Evolutionary conservation across 139 green algal genomes (phyloP), one percentile per base, ranked within the genome.

Genomic region (Mesotaenium endlicherianum): DNA sequence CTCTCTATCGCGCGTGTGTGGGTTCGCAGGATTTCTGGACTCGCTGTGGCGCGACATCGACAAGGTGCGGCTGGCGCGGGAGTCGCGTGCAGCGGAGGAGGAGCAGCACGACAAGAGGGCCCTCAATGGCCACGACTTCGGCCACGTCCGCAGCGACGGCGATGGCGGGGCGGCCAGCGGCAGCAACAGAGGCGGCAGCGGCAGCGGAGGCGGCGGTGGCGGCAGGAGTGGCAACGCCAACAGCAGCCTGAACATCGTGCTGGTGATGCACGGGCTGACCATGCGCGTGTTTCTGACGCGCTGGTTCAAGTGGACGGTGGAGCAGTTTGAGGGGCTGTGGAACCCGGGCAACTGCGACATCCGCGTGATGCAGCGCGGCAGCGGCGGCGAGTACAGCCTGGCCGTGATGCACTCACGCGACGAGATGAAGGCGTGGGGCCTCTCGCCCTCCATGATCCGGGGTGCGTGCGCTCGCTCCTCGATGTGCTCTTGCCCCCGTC

Each of bases 221-320:
- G 8, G n/a, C n/a, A n/a, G n/a, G n/a, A n/a, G n/a, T n/a, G n/a
- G n/a, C n/a, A n/a, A n/a, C n/a, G n/a, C n/a, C n/a, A n/a, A n/a
- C n/a, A n/a, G n/a, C n/a, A n/a, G n/a, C n/a, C n/a, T 84, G 55
- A 84, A 84, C 38, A 55, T 90, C 67, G 60, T 90, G 34, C 20
- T 90, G 55, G 77, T 84, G 47, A 87, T 80, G 40, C 88, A 91
- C 77, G 88, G 88, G 4, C 55, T 91, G 2, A 89, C 88, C 42
- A 34, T 90, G 45, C 77, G 88, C 14, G 55, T 91, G 26, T 90
- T 91, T 58, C 81, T 91, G 53, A 91, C 89, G 85, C 88, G 88
- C 58, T 91, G 88, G 88, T 91, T 82, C 76, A 77, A 89, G 40
- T 87, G 75, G 83, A 89, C 50, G 2, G 77, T 86, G 41, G 43